Conservation (phyloP, 805 yeast species). For the Tetrapisispora namnaoensis region DNA sequence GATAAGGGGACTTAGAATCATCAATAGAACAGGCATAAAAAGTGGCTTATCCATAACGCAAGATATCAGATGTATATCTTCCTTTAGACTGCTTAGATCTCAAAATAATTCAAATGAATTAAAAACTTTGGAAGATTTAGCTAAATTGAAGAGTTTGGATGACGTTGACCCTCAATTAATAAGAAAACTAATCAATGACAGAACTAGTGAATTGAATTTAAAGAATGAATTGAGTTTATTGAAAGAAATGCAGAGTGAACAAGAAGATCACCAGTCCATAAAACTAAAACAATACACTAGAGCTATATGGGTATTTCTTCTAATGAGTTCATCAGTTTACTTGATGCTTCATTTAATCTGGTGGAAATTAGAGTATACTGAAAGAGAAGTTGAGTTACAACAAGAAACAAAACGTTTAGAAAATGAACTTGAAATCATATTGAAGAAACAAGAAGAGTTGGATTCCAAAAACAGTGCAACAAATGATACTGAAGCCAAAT, state of each 20-base stretch:
- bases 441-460: background rate
- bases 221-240: constrained; percentile 23
- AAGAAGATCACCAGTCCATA: constrained; percentile 6
- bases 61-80: background rate
- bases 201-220: constrained; percentile 22
- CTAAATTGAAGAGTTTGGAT: constrained; percentile 23
- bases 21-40: background rate
- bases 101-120: constrained; percentile 6
- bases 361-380: constrained; percentile 25
- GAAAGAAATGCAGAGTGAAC: constrained; percentile 16
- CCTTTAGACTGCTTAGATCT: too few species aligned
- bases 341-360: constrained; percentile 20
- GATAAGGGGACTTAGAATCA: background rate
- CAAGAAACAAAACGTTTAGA: constrained; percentile 15
- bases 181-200: constrained; percentile 22
- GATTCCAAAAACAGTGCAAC: background rate
- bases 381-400: constrained; percentile 17
- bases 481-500: background rate
- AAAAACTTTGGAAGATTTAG: constrained; percentile 25
- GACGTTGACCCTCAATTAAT: constrained; percentile 28
- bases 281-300: constrained; percentile 20
- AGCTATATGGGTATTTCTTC: constrained; percentile 24
- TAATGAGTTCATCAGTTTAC: constrained; percentile 26
- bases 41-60: background rate
- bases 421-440: background rate